Evolutionary conservation across 2,329 filamentous ascomycete species (phyloP).

Genomic region (Ophiostoma perfectum): DNA sequence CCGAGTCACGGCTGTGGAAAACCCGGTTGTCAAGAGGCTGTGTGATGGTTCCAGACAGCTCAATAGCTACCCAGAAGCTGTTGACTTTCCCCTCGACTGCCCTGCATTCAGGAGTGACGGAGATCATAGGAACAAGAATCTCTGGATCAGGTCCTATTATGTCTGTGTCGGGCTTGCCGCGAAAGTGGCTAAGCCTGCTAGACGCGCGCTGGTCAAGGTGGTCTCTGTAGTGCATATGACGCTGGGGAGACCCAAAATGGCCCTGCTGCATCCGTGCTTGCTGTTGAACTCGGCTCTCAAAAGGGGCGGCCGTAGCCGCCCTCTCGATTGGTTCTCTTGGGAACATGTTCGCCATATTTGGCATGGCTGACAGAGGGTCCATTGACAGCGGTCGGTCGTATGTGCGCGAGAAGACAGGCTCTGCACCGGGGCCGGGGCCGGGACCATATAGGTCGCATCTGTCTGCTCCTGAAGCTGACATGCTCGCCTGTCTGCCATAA

Average conservation of each 20-base stretch:
- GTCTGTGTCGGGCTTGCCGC: neutral
- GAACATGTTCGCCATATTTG: neutral
- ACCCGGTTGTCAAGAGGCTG: slow-evolving; percentile 17
- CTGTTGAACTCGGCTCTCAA: neutral
- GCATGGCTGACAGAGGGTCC: neutral
- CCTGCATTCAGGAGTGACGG: slow-evolving; percentile 26
- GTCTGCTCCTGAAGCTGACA: neutral
- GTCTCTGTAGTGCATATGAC: neutral
- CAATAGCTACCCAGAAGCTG: slow-evolving; percentile 39
- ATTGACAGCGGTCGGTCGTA: slow-evolving; percentile 14
- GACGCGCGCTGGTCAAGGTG: neutral
- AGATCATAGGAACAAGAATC: slow-evolving; percentile 25
- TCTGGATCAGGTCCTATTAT: slow-evolving; percentile 14
- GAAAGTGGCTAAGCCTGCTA: slow-evolving; percentile 13
- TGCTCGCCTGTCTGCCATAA: neutral
- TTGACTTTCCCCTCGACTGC: slow-evolving; percentile 19
- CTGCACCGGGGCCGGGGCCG: neutral
- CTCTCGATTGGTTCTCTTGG: slow-evolving; percentile 13
- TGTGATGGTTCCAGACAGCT: slow-evolving; percentile 40
- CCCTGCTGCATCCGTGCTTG: neutral
- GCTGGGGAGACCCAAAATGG: neutral
- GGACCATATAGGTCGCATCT: neutral
- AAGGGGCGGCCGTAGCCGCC: slow-evolving; percentile 18
- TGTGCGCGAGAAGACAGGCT: neutral
- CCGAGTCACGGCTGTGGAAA: slow-evolving; percentile 2